Conservation (phyloP, 2,329 filamentous ascomycete species). For the Fusarium lateritium region DNA sequence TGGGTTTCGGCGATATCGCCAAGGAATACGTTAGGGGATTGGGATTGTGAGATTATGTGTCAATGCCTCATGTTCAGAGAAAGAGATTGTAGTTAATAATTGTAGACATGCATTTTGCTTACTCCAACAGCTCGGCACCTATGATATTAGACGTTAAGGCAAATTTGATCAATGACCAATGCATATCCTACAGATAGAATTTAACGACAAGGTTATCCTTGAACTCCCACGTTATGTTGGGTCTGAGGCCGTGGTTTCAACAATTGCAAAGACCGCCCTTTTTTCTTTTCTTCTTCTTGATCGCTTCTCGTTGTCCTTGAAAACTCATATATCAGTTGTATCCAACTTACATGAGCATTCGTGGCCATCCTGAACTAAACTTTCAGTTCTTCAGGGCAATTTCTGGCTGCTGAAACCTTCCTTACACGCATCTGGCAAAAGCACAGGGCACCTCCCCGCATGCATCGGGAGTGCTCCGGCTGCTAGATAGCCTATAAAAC, state of each 20-base stretch:
- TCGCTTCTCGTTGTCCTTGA: no score
- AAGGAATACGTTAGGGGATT: slow-evolving; percentile 11
- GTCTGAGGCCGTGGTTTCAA: no score
- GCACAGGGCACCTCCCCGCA: background rate
- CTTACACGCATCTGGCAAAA: background rate
- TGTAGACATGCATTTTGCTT: background rate
- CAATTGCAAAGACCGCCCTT: no score
- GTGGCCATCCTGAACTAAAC: no score
- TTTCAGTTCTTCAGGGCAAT: background rate
- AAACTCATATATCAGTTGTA: no score
- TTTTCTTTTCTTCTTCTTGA: no score
- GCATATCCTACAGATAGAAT: no score
- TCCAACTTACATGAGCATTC: no score
- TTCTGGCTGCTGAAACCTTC: no score
- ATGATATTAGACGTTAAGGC: background rate
- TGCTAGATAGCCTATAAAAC: background rate
- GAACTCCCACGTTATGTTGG: no score
- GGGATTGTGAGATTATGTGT: background rate
- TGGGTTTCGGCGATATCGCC: slow-evolving; percentile 15
- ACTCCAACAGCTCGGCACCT: background rate
- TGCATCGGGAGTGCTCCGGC: background rate
- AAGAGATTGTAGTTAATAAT: background rate
- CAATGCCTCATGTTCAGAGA: background rate
- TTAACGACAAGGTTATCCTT: no score
- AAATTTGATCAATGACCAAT: no score